Evolutionary conservation across 805 yeast species (phyloP).

Genomic region (Geotrichum ghanense): DNA sequence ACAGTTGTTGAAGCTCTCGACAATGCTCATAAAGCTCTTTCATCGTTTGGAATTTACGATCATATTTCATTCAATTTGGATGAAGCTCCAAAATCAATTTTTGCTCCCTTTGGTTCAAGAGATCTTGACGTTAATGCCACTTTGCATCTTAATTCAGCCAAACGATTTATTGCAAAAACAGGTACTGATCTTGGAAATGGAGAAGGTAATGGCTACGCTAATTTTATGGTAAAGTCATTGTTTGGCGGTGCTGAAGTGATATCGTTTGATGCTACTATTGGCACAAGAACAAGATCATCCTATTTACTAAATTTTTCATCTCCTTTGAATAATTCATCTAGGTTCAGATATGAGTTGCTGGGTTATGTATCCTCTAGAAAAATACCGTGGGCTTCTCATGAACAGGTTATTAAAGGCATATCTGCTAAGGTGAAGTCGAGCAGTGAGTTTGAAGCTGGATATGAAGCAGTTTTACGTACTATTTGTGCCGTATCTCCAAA

Average conservation of each 20-base stretch:
- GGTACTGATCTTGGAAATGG: slow-evolving; percentile 96
- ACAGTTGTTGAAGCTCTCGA: slow-evolving; percentile 21
- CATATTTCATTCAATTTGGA: slow-evolving; percentile 18
- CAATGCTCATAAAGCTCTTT: slow-evolving; percentile 19
- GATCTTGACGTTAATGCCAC: slow-evolving; percentile 14
- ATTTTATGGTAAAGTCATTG: slow-evolving; percentile 51
- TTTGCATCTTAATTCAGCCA: slow-evolving; percentile 23
- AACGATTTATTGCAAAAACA: slow-evolving; percentile 69
- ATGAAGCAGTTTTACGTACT: slow-evolving; percentile 48
- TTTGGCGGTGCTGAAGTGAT: slow-evolving; percentile 62
- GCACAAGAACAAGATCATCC: slow-evolving; percentile 48
- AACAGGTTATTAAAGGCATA: slow-evolving; percentile 38
- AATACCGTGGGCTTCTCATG: slow-evolving; percentile 42
- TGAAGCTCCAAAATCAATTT: slow-evolving; percentile 6
- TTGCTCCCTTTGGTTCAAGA: slow-evolving; percentile 8
- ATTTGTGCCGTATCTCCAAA: slow-evolving; percentile 33
- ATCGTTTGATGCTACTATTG: slow-evolving; percentile 43
- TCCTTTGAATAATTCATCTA: slow-evolving; percentile 37
- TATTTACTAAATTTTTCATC: slow-evolving; percentile 40
- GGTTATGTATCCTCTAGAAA: slow-evolving; percentile 40
- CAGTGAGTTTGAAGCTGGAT: slow-evolving; percentile 34
- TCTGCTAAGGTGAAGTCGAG: slow-evolving; percentile 25
- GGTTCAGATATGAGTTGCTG: slow-evolving; percentile 44
- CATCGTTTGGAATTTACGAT: slow-evolving; percentile 21
- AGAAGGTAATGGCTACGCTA: slow-evolving; percentile 89